phyloP scores from a whole-genome alignment of 1,139 yeast genomes.

The Geotrichum europaeum region DNA sequence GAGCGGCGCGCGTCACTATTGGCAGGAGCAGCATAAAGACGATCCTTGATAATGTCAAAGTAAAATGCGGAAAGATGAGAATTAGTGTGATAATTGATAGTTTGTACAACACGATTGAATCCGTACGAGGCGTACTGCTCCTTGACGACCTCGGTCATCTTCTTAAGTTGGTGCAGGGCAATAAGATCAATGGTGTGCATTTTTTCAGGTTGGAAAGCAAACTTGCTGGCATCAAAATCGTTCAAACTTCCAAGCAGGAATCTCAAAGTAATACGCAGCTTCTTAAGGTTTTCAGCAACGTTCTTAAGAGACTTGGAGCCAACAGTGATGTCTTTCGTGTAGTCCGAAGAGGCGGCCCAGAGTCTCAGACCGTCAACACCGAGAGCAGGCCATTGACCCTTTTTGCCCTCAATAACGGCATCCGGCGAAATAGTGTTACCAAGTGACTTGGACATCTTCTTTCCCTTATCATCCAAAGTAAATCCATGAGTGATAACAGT shows the following conservation, averaged over 20 bases:
- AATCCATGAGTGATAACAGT: conserved; percentile 89
- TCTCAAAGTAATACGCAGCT: conserved; percentile 73
- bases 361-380: conserved; percentile 90
- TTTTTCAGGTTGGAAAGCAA: background rate
- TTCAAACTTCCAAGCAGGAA: conserved; percentile 58
- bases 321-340: conserved; percentile 69
- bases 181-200: conserved; percentile 51
- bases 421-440: conserved; percentile 80
- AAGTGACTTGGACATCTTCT: conserved; percentile 88
- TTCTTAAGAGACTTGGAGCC: conserved; percentile 68
- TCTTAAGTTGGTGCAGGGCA: conserved; percentile 50
- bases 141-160: conserved; percentile 42
- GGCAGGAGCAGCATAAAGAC: conserved; percentile 52
- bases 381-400: conserved; percentile 53
- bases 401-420: conserved; percentile 58
- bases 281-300: conserved; percentile 74
- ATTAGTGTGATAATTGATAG: conserved; percentile 66
- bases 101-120: conserved; percentile 60
- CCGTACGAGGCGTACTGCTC: conserved; percentile 51
- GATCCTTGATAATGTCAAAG: conserved; percentile 81
- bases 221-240: conserved; percentile 22
- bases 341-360: conserved; percentile 88
- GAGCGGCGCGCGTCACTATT: conserved; percentile 50
- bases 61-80: conserved; percentile 73
- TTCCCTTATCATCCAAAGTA: conserved; percentile 75